These are phyloP conservation scores for Mortierella sp. DNA, from an alignment of 371 early-diverging fungal species.

Conservation along the genomic window DNA sequence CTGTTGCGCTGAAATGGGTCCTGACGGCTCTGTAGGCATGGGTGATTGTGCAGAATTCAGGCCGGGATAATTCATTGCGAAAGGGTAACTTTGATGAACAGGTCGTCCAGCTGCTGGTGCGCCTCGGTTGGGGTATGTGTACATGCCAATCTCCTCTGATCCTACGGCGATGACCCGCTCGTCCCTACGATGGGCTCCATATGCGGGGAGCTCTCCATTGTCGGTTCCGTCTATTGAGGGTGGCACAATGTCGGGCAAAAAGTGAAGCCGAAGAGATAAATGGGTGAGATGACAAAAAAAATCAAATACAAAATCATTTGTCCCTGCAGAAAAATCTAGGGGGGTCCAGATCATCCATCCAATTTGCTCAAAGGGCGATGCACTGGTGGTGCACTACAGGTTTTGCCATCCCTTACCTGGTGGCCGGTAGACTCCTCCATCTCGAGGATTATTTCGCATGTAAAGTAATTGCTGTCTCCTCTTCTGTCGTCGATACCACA, in stretches of 20 bases:
- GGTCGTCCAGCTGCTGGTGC: conserved; percentile 8
- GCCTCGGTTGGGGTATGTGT: conserved; percentile 22
- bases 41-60: conserved; percentile 1
- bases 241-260: no score
- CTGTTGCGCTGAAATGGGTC: conserved; percentile 21
- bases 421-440: conserved; percentile 35
- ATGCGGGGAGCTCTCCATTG: conserved; percentile 41
- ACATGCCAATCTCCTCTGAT: conserved; percentile 49
- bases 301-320: not conserved
- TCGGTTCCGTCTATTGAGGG: conserved; percentile 28
- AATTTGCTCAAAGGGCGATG: no score
- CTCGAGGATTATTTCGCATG: not conserved
- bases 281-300: not conserved
- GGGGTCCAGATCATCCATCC: no score
- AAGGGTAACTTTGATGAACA: conserved; percentile 11
- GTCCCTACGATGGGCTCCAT: conserved; percentile 45
- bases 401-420: conserved; percentile 50
- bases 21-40: not conserved
- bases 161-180: conserved; percentile 33
- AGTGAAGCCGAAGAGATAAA: not conserved
- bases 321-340: no score
- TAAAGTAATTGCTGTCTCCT: conserved; percentile 4
- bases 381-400: no score
- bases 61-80: conserved; percentile 16
- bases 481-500: conserved; percentile 38